Base-by-base conservation (phyloP, 768 basidiomycete species). In the Mycena rosella region DNA sequence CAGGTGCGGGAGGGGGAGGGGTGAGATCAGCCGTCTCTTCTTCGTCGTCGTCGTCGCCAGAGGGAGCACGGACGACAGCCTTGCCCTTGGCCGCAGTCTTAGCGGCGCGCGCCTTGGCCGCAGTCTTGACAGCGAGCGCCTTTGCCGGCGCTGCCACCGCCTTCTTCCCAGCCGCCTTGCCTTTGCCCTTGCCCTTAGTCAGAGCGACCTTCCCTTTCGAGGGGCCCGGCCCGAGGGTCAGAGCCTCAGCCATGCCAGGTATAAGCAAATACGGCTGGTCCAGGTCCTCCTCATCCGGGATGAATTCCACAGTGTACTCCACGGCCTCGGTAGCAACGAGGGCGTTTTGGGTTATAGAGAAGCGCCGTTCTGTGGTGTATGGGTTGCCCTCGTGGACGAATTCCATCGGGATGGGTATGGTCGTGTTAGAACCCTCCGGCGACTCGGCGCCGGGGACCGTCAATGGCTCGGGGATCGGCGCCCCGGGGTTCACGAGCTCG, bases 401-500 rank as follows among this genome's bases (percentile, higher is more conserved):
- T 6, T 60, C 44, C 36, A 67, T 24, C 36, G 34, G 40, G 20
- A 18, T 22, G 42, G 42, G 42, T 24, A 9, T 0, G 5, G 44
- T 24, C 13, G 24, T 14, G 11, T 24, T 40, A 22, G 8, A 15
- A 10, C n/a, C 63, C 15, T 52, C 48, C 36, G 3, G 18, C 29
- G 34, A 15, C 27, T 22, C 14, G 38, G 14, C 11, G n/a, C 32
- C 32, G 7, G 6, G 7, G 32, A 49, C 2, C 14, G 9, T 17
- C 26, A 67, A 15, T 11, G 65, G 59, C 27, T 29, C 47, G 22
- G 52, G 53, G 20, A 20, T 8, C 45, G 51, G 24, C 24, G 60
- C 60, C 4, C 66, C 66, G 17, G 66, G 66, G 55, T 67, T 67
- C 8, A 67, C n/a, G 14, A 62, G 36, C 30, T 67, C 66, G 24